Evolutionary conservation across 495 filamentous ascomycete genomes (phyloP).

Genomic region (Chlorociboria aeruginascens): DNA sequence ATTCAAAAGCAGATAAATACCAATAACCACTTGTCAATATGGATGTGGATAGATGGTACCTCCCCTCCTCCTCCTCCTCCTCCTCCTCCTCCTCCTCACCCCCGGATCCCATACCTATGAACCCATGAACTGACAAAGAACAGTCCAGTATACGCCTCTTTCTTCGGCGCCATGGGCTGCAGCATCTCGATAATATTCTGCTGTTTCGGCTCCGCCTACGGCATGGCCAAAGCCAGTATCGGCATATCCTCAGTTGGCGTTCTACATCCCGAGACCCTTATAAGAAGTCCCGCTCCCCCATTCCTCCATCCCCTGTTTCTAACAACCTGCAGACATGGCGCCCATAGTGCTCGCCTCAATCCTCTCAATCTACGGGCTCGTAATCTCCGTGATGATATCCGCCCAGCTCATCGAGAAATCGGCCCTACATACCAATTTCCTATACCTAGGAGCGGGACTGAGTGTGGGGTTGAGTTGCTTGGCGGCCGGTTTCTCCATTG

Average conservation of each 20-base stretch:
- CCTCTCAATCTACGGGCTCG: slow-evolving; percentile 50
- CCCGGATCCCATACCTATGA: background rate
- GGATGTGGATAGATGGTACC: slow-evolving; percentile 14
- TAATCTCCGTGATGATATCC: slow-evolving; percentile 35
- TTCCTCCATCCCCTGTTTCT: slow-evolving; percentile 35
- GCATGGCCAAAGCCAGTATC: slow-evolving; percentile 71
- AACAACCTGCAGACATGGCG: slow-evolving; percentile 43
- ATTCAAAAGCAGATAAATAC: too few relatives aligned
- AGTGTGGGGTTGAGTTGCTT: slow-evolving; percentile 45
- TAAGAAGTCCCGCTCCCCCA: slow-evolving; percentile 41
- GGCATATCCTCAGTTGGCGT: slow-evolving; percentile 59
- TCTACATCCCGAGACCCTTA: slow-evolving; percentile 62
- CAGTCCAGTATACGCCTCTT: slow-evolving; percentile 20
- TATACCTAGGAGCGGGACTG: slow-evolving; percentile 35
- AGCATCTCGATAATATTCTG: slow-evolving; percentile 54
- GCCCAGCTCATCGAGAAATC: slow-evolving; percentile 30
- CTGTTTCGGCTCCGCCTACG: slow-evolving; percentile 79
- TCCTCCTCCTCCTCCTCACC: background rate
- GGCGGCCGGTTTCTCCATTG: slow-evolving; percentile 83
- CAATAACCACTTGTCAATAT: too few relatives aligned
- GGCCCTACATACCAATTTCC: slow-evolving; percentile 32
- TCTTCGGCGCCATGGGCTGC: slow-evolving; percentile 38
- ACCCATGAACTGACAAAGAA: slow-evolving; percentile 1
- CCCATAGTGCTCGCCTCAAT: slow-evolving; percentile 68
- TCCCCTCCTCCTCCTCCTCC: background rate